Base-by-base conservation (phyloP, 306 rosid genomes). In the Castanea mollissima region DNA sequence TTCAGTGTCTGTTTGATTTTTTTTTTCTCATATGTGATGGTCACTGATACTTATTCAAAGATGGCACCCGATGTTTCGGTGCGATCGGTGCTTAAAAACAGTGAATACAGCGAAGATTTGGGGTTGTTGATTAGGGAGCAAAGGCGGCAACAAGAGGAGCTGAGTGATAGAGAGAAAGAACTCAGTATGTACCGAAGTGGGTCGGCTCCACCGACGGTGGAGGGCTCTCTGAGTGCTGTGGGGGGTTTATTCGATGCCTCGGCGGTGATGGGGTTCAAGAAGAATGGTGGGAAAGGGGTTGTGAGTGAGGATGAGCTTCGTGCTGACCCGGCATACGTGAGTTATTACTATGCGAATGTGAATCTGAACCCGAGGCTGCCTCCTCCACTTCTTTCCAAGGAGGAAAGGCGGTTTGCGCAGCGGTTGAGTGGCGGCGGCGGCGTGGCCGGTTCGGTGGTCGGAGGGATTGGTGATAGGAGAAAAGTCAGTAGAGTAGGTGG, bases 181-280 rank as follows among this genome's bases (percentile, higher is more conserved):
- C 89, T 92, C 18, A 88, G 79, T 58, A 82, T 80, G 84, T 83
- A 89, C 72, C 78, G 98, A 49, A 92, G 98, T 82, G 98, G 98
- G 76, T 94, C 98, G 34, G 97, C 98, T 11, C 98, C 98, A 1
- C 98, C 97, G 3, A 92, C 97, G 5, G 93, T 94, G 2, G 98
- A 94, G 27, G 97, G 97, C 5, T 94, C 98, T 7, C 62, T 92
- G 13, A 76, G 78, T 64, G 93, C 98, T 2, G 86, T 90, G 18
- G 95, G 90, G 6, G 91, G 93, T 14, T 58, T 92, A 72, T 85
- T 82, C 6, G 90, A 88, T 54, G 82, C 78, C 56, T 80, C 86
- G 6, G 84, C 69, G 31, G 72, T 65, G 8, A 76, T 75, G 76
- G 83, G 85, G 21, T 84, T 87, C 68, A 73, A 69, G 41, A 82